Evolutionary conservation across 495 filamentous ascomycete genomes (phyloP).

Genomic region (Aspergillus incahuasiensis): DNA sequence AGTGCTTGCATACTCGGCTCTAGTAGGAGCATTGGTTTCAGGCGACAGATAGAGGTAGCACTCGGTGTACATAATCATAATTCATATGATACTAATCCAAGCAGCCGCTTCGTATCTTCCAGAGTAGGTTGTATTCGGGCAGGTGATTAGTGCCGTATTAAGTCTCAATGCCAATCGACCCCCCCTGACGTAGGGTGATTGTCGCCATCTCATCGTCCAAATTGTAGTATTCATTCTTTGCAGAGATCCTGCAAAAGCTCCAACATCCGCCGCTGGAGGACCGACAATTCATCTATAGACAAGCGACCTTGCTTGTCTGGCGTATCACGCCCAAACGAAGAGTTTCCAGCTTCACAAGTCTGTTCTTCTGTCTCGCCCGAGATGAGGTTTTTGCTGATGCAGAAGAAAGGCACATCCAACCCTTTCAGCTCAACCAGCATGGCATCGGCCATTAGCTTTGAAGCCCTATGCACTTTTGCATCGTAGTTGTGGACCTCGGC

Average conservation of each 20-base stretch:
- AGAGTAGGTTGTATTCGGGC: background rate
- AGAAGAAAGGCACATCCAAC: slow-evolving; percentile 65
- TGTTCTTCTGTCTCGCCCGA: background rate
- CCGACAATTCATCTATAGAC: slow-evolving; percentile 43
- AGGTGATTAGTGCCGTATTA: too few relatives aligned
- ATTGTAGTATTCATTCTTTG: slow-evolving; percentile 29
- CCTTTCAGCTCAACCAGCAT: slow-evolving; percentile 51
- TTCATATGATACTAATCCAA: background rate
- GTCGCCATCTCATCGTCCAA: background rate
- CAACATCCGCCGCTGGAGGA: slow-evolving; percentile 56
- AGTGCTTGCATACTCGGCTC: slow-evolving; percentile 21
- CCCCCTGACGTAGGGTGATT: background rate
- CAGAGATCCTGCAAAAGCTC: slow-evolving; percentile 60
- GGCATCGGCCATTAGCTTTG: slow-evolving; percentile 53
- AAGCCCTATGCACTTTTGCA: slow-evolving; percentile 56
- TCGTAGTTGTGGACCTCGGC: slow-evolving; percentile 57
- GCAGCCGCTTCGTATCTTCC: background rate
- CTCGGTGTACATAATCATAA: slow-evolving; percentile 27
- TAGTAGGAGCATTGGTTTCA: slow-evolving; percentile 13
- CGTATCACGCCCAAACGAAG: background rate
- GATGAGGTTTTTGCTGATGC: slow-evolving; percentile 41
- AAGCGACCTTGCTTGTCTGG: slow-evolving; percentile 12
- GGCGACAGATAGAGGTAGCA: slow-evolving; percentile 16
- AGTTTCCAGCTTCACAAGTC: slow-evolving; percentile 1
- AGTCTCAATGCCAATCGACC: too few relatives aligned